Evolutionary conservation across 495 filamentous ascomycete species (phyloP), one percentile per base, ranked within the genome.

Genomic region (Aspergillus campestris): DNA sequence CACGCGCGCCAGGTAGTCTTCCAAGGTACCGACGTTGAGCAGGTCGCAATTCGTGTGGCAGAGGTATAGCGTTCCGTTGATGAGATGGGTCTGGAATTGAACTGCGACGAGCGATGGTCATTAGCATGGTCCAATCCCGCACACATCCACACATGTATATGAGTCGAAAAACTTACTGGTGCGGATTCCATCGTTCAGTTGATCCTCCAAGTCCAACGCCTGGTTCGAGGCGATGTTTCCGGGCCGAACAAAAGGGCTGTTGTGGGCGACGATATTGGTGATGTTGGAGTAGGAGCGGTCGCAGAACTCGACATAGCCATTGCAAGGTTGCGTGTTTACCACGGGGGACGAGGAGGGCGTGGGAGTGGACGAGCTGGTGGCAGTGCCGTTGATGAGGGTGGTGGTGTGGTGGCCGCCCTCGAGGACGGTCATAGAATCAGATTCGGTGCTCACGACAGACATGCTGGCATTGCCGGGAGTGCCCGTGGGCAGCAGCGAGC

Each of bases 181-280:
- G 40, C 91, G 83, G 50, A 95, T 71, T 10, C 91, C 91, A 51
- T 94, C 88, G 56, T 94, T 77, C 29, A 97, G 68, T 66, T 97
- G 91, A 39, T 74, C 60, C 5, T 71, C 71, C 38, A 95, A 86
- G 38, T 67, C 61, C 33, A 84, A 66, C 5, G 70, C 65, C 61
- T 97, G 91, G 60, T 95, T 97, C 42, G 84, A 74, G 1, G 83
- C 87, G 3, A 80, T 75, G 60, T 86, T 84, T 57, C 84, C 79
- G 55, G 71, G 55, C 29, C 57, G 34, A 14, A 80, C 77, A 59
- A 97, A 97, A 12, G 89, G 86, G 30, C 83, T 89, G 68, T 95
- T 95, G 67, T 97, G 83, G 9, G 86, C 83, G 14, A 82, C 86
- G 3, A 97, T 80, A 57, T 87, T 72, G 45, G 89, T 92, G 60